phyloP scores from a whole-genome alignment of 73 alveolate genomes.

The Symbiodinium pilosum region DNA sequence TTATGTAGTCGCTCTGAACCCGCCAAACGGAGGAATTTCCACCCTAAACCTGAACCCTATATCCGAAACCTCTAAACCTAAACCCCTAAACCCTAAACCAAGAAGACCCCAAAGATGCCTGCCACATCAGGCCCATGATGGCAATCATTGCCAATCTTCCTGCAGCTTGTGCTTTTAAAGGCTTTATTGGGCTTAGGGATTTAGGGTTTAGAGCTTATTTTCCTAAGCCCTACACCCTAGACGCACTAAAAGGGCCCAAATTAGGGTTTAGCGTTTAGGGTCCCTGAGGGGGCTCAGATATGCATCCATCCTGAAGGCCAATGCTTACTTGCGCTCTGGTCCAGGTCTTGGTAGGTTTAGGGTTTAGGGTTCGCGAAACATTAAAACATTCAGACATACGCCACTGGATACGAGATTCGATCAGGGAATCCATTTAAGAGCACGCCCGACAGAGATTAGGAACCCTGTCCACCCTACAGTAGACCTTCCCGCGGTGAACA shows the following conservation, averaged over 20 bases:
- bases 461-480: too few species aligned
- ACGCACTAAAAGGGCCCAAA: not conserved
- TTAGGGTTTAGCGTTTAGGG: not conserved
- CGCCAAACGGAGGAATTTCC: too few species aligned
- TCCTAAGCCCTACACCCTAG: not conserved
- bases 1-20: too few species aligned
- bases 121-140: conserved; percentile 17
- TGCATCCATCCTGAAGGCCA: not conserved
- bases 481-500: too few species aligned
- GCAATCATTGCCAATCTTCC: conserved; percentile 20
- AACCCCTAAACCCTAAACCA: not conserved
- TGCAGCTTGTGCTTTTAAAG: not conserved
- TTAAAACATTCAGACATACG: too few species aligned
- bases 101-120: not conserved
- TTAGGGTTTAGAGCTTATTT: not conserved
- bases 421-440: too few species aligned
- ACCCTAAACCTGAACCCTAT: too few species aligned
- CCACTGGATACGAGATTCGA: too few species aligned
- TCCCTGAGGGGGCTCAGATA: not conserved
- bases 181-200: not conserved
- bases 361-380: too few species aligned
- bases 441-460: too few species aligned
- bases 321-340: not conserved
- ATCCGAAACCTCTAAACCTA: too few species aligned
- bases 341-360: too few species aligned